These are phyloP conservation scores for Salix suchowensis DNA, from an alignment of 345 rosid genomes.

Conservation along the genomic window DNA sequence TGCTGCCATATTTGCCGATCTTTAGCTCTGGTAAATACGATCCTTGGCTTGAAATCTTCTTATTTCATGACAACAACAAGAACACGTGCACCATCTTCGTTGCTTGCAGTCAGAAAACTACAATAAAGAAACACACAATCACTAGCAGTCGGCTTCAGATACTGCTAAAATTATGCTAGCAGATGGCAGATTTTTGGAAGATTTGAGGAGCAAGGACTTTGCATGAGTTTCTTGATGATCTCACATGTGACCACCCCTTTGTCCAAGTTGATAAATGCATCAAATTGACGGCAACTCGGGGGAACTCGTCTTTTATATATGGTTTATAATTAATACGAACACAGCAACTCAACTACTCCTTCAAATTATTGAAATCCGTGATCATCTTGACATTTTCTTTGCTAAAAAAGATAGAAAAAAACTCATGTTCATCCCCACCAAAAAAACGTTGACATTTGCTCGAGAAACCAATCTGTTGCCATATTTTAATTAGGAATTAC, in stretches of 20 bases:
- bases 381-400: neutral
- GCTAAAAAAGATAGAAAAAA: no score
- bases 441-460: no score
- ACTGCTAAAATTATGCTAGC: neutral
- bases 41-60: no score
- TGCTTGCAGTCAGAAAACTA: neutral
- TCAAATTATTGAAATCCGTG: neutral
- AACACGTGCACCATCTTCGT: neutral
- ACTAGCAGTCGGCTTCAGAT: no score
- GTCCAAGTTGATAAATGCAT: neutral
- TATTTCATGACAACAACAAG: neutral
- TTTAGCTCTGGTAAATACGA: no score
- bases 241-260: neutral
- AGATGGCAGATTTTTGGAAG: neutral
- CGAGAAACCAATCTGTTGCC: no score
- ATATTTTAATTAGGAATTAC: no score
- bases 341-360: neutral
- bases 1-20: no score
- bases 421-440: no score
- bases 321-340: neutral
- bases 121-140: no score
- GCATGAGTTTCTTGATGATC: neutral
- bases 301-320: neutral
- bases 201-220: neutral
- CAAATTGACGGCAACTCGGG: neutral